These are phyloP conservation scores for Ophiostoma populinum DNA, from an alignment of 2,329 filamentous ascomycete genomes.

Conservation along the genomic window DNA sequence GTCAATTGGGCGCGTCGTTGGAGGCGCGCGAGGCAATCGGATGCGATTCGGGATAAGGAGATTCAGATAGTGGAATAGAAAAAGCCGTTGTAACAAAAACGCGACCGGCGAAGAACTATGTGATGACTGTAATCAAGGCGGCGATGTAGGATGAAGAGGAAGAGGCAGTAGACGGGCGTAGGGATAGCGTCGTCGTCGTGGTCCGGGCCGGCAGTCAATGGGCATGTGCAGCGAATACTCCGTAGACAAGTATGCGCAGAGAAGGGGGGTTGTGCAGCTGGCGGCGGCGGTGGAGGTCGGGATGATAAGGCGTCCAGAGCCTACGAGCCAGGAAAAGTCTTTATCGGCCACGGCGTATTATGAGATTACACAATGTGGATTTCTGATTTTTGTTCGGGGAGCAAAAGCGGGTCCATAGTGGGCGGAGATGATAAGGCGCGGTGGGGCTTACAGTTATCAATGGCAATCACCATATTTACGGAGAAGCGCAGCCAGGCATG, in stretches of 20 bases:
- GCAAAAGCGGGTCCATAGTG: conserved; percentile 7
- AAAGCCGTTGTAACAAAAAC: not conserved
- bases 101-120: not conserved
- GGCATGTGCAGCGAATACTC: conserved; percentile 5
- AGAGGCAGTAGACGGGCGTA: not conserved
- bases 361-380: conserved; percentile 12
- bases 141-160: no score
- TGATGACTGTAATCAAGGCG: no score
- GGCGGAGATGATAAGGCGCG: conserved; percentile 11
- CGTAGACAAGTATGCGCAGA: conserved; percentile 3
- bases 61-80: not conserved
- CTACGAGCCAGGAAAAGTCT: conserved; percentile 12
- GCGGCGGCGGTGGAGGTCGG: conserved; percentile 7
- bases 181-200: not conserved
- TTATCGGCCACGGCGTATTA: conserved; percentile 13
- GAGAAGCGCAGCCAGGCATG: no score
- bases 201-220: no score
- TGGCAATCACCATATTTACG: no score
- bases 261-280: conserved; percentile 4
- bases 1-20: not conserved
- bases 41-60: not conserved
- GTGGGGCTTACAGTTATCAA: conserved; percentile 1
- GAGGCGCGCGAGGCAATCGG: not conserved
- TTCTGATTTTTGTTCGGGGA: conserved; percentile 9
- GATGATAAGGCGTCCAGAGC: conserved; percentile 13